Evolutionary conservation across 768 basidiomycete genomes (phyloP), one percentile per base, ranked within the genome.

Genomic region (Suillus spraguei): DNA sequence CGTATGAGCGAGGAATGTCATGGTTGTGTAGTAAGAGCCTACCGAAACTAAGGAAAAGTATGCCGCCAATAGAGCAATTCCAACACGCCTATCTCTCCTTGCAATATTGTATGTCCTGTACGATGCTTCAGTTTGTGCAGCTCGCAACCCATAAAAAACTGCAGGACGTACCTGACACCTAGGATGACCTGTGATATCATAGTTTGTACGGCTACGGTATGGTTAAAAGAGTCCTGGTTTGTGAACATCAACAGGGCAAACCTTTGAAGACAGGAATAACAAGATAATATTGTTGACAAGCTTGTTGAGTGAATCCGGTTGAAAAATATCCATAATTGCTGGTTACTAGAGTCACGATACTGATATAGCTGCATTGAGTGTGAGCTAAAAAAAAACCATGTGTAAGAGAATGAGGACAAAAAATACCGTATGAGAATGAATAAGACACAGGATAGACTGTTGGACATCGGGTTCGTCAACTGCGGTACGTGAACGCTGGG

Each of bases 71-170:
- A 88, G 68, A 17, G 71, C 41, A 68, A 77, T 75, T 17, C 82
- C 81, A 13, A 87, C 72, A 38, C 42, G 55, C 36, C 66, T 70
- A 11, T 79, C 79, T 59, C 86, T 80, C 60, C 82, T 76, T 4
- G 86, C 83, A 35, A 89, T 78, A 67, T 87, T 87, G 71, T 83
- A 85, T 2, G 86, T 82, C 64, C 87, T 87, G 38, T 41, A 32
- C 11, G 17, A 16, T 5, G 8, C 10, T 46, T 16, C 8, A 62
- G 54, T 35, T n/a, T 4, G n/a, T 46, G 44, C 44, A n/a, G 24
- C 16, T 32, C 44, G 35, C 17, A 11, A 24, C 8, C 14, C n/a
- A 16, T 28, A 53, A 32, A 13, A 46, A 0, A 11, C 44, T 22
- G 44, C 44, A 46, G 10, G 11, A 46, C 44, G 11, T n/a, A 46